Conservation (phyloP, 306 rosid genomes). For the Medicago arabica region DNA sequence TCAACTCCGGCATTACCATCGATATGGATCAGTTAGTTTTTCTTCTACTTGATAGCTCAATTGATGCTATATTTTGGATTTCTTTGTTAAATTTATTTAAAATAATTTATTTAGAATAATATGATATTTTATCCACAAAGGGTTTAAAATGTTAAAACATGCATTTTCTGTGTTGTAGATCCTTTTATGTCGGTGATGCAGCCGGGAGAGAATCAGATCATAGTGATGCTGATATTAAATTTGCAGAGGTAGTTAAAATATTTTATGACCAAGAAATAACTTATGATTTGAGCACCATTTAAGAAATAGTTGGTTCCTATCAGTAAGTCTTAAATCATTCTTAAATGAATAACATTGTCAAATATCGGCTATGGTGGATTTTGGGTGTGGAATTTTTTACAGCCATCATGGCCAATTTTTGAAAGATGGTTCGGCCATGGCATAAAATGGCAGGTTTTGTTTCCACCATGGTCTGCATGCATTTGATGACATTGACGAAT, state of each 20-base stretch:
- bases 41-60: constrained; percentile 37
- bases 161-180: constrained; percentile 55
- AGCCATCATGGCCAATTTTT: not conserved
- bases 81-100: constrained; percentile 8
- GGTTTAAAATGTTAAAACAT: constrained; percentile 19
- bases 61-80: constrained; percentile 25
- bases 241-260: constrained; percentile 73
- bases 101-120: not conserved
- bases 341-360: not conserved
- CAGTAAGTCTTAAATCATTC: not conserved
- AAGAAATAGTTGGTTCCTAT: not conserved
- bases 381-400: not conserved
- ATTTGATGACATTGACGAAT: not conserved
- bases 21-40: constrained; percentile 77
- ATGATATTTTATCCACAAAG: constrained; percentile 15
- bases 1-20: constrained; percentile 79
- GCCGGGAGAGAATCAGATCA: constrained; percentile 90
- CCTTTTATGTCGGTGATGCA: constrained; percentile 96
- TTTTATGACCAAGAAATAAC: constrained; percentile 14
- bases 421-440: not conserved
- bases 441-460: not conserved
- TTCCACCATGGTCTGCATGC: not conserved
- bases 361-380: not conserved
- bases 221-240: constrained; percentile 85
- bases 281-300: constrained; percentile 26